Base-by-base conservation (phyloP, 1,139 yeast species). In the Magnusiomyces tetraspermus region DNA sequence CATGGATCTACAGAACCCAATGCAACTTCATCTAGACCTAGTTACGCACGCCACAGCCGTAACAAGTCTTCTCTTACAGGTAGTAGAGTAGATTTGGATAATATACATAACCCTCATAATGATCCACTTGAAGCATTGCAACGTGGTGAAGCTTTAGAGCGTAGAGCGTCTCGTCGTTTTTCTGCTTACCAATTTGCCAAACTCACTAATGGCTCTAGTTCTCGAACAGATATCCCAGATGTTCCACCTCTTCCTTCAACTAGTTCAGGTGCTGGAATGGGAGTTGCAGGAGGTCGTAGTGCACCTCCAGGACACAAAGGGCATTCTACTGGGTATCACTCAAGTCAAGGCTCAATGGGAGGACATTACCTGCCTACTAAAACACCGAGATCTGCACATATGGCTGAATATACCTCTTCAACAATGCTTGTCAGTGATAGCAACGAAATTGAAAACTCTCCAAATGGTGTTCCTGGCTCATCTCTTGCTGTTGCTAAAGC, bases 171-270 rank as follows among this genome's bases (percentile, higher is more conserved):
- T 0, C 79, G 88, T 60, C 72, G 98, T 55, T 92, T 85, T 63
- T 87, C 96, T 26, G 96, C 97, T 0, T 92, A 89, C 59, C 97
- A 92, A 63, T 85, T 84, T 69, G 90, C 95, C 1, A 86, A 85
- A 61, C 74, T 86, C 24, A 76, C 89, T 0, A 82, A 79, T 58
- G 64, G 70, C 15, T 11, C 50, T 3, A 17, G 45, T 21, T 30
- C 51, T 1, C 48, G 51, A 22, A 51, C 51, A 15, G 54, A 45
- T 41, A 46, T 52, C 15, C 54, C 54, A 26, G 56, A 54, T 26
- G 48, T 54, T 11, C 56, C 56, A 3, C 51, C 54, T 26, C 45
- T 54, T 22, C 56, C 56, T n/a, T n/a, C n/a, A n/a, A n/a, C n/a
- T 19, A 30, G 30, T 13, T 28, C 30, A 5, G 40, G 40, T 13